Conservation (phyloP, 129 eudicot genomes). For the Flaveria bidentis region DNA sequence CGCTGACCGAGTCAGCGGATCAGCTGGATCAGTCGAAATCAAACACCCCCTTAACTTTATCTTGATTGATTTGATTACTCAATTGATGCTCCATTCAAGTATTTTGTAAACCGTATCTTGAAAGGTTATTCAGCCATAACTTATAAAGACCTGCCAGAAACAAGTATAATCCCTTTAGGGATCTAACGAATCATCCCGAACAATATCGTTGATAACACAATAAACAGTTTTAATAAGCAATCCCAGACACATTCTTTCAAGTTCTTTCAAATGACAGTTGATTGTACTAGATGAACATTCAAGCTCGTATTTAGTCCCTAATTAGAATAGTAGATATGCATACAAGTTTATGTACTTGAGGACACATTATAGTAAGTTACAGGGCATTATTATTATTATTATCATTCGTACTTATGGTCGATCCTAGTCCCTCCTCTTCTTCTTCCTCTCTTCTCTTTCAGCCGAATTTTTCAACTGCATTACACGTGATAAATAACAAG, state of each 20-base stretch:
- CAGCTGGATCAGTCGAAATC: no score
- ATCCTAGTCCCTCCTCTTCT: slow-evolving; percentile 63
- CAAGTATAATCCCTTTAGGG: no score
- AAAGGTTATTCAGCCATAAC: no score
- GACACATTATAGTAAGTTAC: not conserved
- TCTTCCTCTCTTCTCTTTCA: slow-evolving; percentile 81
- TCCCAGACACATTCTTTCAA: not conserved
- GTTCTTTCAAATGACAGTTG: not conserved
- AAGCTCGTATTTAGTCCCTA: not conserved
- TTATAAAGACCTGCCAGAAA: no score
- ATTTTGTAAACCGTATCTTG: no score
- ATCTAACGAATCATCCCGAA: no score
- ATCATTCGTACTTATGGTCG: not conserved
- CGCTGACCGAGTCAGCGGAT: no score
- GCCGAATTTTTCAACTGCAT: slow-evolving; percentile 74
- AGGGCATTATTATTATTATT: not conserved
- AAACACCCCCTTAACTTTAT: no score
- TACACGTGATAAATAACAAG: not conserved
- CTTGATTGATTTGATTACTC: no score
- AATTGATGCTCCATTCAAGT: no score
- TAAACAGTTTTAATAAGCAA: no score
- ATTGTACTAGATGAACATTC: not conserved
- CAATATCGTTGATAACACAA: no score
- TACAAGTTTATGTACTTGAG: not conserved
- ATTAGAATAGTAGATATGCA: slow-evolving; percentile 8